A percentile compares a stretch with the other conserved stretches of the same genome.
Evolutionary conservation across 2,329 filamentous ascomycete species (phyloP).

Genomic region (Phaeosphaeriaceae sp.): DNA sequence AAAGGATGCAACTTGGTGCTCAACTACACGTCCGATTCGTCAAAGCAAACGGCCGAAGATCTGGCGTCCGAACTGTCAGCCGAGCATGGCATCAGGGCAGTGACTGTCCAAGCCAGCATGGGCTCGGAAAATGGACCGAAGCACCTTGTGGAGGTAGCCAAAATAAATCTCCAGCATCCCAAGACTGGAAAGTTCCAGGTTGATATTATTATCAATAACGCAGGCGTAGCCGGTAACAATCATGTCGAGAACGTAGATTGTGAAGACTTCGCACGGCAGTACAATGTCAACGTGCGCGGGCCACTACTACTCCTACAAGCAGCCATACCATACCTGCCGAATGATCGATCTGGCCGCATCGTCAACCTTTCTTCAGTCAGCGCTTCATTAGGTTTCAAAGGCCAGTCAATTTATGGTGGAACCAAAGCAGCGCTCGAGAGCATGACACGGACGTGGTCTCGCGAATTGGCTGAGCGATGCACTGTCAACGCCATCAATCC

Average conservation of each 20-base stretch:
- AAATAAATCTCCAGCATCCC: slow-evolving; percentile 63
- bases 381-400: slow-evolving; percentile 62
- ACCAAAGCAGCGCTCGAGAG: slow-evolving; percentile 71
- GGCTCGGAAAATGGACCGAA: slow-evolving; percentile 65
- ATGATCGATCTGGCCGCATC: slow-evolving; percentile 69
- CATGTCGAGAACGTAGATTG: slow-evolving; percentile 66
- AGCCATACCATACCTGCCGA: slow-evolving; percentile 70
- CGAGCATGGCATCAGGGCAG: slow-evolving; percentile 65
- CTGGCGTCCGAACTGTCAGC: slow-evolving; percentile 63
- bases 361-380: slow-evolving; percentile 68
- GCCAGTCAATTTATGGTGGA: slow-evolving; percentile 68
- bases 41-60: slow-evolving; percentile 57
- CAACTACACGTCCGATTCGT: slow-evolving; percentile 73
- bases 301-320: slow-evolving; percentile 80
- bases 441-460: slow-evolving; percentile 72
- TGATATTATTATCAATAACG: slow-evolving; percentile 89
- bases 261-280: slow-evolving; percentile 73
- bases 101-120: slow-evolving; percentile 75
- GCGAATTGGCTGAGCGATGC: slow-evolving; percentile 65
- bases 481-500: slow-evolving; percentile 73
- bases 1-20: slow-evolving; percentile 74
- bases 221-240: slow-evolving; percentile 72
- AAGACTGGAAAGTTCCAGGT: slow-evolving; percentile 67
- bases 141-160: slow-evolving; percentile 64
- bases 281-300: slow-evolving; percentile 81